Evolutionary conservation across 139 green algal genomes (phyloP).

Genomic region (Nannochloris sp.): DNA sequence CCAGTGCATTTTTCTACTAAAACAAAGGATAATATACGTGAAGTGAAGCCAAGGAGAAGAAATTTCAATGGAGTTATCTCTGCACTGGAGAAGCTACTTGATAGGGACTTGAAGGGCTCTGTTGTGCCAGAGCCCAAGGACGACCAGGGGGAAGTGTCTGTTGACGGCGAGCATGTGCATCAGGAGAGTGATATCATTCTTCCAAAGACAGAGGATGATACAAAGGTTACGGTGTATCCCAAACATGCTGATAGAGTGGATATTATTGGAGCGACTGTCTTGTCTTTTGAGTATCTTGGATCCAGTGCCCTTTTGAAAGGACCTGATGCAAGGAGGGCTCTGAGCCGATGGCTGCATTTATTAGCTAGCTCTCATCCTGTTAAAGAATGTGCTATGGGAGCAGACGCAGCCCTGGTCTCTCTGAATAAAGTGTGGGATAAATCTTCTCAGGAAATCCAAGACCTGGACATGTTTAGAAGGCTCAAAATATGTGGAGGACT

Average conservation of each 20-base stretch:
- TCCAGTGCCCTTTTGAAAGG: constrained; percentile 27
- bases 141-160: not conserved
- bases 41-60: not conserved
- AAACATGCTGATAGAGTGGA: constrained; percentile 13
- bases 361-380: constrained; percentile 30
- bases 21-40: not conserved
- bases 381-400: constrained; percentile 21
- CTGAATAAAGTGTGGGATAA: constrained; percentile 22
- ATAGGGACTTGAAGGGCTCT: not conserved
- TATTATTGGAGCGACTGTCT: constrained; percentile 38
- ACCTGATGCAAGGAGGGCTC: constrained; percentile 24
- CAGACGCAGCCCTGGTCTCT: not conserved
- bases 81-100: not conserved
- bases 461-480: not conserved
- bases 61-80: not conserved
- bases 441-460: constrained; percentile 3
- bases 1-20: not conserved
- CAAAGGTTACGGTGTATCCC: not conserved
- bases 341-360: constrained; percentile 39
- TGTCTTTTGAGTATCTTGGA: constrained; percentile 34
- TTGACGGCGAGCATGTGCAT: not conserved
- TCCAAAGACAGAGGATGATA: not conserved
- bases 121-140: not conserved
- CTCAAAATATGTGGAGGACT: constrained; percentile 28
- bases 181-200: not conserved